Base-by-base conservation (phyloP, 169 alveolate genomes). In the Eimeria zaria region DNA sequence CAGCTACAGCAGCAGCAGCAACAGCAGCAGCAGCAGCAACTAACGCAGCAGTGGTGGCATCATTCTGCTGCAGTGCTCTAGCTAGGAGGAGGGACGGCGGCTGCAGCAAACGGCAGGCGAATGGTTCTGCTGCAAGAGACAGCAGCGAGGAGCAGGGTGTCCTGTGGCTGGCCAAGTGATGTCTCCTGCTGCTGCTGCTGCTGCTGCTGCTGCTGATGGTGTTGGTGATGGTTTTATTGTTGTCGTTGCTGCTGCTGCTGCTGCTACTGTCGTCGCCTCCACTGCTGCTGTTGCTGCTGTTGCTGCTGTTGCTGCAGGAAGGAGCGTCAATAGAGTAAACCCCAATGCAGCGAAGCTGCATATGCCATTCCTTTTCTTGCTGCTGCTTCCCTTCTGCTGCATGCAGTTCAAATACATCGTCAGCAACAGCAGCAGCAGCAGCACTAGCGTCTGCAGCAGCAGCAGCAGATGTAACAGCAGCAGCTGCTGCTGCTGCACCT, bases 21-120 rank as follows among this genome's bases (percentile, higher is more conserved):
- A 62, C 62, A 76, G 60, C 62, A 76, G 60, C 87, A 76, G 87
- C 36, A 76, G 62, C 60, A n/a, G 22, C 11, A 30, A 27, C 95
- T 91, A 22, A 91, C 96, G 91, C 91, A 41, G 91, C 60, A 46
- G 88, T 53, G 30, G 53, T 48, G 39, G 81, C 44, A 71, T 91
- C 96, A 69, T 76, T 91, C 41, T 74, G 91, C 81, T 91, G 96
- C 80, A 91, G 96, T 18, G 96, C 84, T 36, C 91, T 22, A 41
- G 90, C 91, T 20, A 91, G 69, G 39, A 91, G 51, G 41, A 76
- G 64, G 7, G 91, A n/a, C 1, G 96, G 96, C 9, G 83, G 87
- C 67, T 84, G 87, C 64, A 91, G 96, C 81, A 91, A 80, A 41
- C 87, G 91, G 41, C 85, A 55, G 33, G 51, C 39, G 78, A 91